Evolutionary conservation across 75 land plant genomes (phyloP).

Genomic region (Ceratopteris richardii): DNA sequence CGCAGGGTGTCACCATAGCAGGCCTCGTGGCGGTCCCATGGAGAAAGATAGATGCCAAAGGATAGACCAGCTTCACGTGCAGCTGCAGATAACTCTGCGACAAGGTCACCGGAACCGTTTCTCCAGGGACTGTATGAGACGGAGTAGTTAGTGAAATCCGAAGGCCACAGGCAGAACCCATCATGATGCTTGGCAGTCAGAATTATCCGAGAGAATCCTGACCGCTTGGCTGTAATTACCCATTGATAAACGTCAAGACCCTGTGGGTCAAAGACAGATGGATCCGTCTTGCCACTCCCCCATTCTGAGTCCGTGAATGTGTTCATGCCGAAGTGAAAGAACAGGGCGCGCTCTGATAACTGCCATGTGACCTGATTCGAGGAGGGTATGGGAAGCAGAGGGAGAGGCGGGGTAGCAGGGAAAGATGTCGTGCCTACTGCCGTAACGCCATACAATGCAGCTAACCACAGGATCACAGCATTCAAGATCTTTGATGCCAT

Average conservation of each 20-base stretch:
- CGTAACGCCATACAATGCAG: no score
- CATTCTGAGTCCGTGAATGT: slow-evolving; percentile 83
- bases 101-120: slow-evolving; percentile 71
- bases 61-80: slow-evolving; percentile 54
- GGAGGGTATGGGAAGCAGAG: slow-evolving; percentile 54
- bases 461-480: no score
- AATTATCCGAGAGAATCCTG: slow-evolving; percentile 61
- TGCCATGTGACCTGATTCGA: slow-evolving; percentile 64
- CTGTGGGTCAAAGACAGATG: slow-evolving; percentile 55
- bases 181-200: slow-evolving; percentile 94
- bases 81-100: slow-evolving; percentile 52
- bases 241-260: slow-evolving; percentile 67
- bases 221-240: slow-evolving; percentile 45
- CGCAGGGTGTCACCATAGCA: slow-evolving; percentile 58
- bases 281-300: slow-evolving; percentile 77
- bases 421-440: no score
- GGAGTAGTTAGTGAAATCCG: slow-evolving; percentile 70
- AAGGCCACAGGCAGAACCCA: slow-evolving; percentile 97
- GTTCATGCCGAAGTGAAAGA: slow-evolving; percentile 92
- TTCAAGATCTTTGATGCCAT: no score
- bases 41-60: slow-evolving; percentile 79
- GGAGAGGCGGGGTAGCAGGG: slow-evolving; percentile 53
- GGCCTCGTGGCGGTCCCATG: slow-evolving; percentile 93
- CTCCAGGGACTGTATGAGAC: slow-evolving; percentile 58
- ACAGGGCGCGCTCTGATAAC: slow-evolving; percentile 40